Percentiles rank a stretch among this genome's conserved stretches.
These are phyloP conservation scores for Marasmius oreades DNA, from an alignment of 1,284 basidiomycete species.

Conservation along the genomic window DNA sequence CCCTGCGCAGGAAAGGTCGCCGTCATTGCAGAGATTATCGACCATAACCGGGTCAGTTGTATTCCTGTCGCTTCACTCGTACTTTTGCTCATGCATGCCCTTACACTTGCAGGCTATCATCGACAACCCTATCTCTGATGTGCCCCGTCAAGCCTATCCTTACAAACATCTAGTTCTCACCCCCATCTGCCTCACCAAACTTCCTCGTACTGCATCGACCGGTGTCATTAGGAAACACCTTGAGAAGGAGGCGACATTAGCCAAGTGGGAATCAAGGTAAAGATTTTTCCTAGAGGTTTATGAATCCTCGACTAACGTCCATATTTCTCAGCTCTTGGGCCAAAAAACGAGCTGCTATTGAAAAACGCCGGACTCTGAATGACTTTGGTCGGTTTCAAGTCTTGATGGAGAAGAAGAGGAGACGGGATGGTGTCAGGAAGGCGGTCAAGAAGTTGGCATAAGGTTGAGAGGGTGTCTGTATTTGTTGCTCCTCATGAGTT, in stretches of 20 bases:
- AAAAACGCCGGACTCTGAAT: slow-evolving; percentile 75
- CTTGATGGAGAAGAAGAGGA: slow-evolving; percentile 74
- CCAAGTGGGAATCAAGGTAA: slow-evolving; percentile 76
- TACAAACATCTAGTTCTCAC: slow-evolving; percentile 95
- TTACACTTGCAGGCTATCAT: slow-evolving; percentile 81
- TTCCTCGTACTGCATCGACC: slow-evolving; percentile 86
- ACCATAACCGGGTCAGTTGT: slow-evolving; percentile 93
- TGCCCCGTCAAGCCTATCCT: slow-evolving; percentile 88
- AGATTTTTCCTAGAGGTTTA: slow-evolving; percentile 62
- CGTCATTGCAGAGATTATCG: slow-evolving; percentile 95
- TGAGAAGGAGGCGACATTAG: slow-evolving; percentile 75
- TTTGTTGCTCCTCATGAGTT: too few relatives aligned
- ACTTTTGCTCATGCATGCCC: slow-evolving; percentile 2
- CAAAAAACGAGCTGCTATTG: slow-evolving; percentile 79
- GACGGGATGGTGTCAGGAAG: slow-evolving; percentile 71
- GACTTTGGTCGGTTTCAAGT: slow-evolving; percentile 90
- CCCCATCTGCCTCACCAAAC: slow-evolving; percentile 77
- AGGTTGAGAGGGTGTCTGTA: background rate
- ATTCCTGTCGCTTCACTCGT: background rate
- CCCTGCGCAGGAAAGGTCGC: slow-evolving; percentile 88
- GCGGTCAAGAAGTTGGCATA: slow-evolving; percentile 48
- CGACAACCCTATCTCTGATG: slow-evolving; percentile 89
- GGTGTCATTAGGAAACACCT: slow-evolving; percentile 84
- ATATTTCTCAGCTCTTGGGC: slow-evolving; percentile 68
- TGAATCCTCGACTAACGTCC: background rate